These are phyloP conservation scores for Cymbopogon citratus DNA, from an alignment of 176 grass and related monocot genomes.

Conservation along the genomic window DNA sequence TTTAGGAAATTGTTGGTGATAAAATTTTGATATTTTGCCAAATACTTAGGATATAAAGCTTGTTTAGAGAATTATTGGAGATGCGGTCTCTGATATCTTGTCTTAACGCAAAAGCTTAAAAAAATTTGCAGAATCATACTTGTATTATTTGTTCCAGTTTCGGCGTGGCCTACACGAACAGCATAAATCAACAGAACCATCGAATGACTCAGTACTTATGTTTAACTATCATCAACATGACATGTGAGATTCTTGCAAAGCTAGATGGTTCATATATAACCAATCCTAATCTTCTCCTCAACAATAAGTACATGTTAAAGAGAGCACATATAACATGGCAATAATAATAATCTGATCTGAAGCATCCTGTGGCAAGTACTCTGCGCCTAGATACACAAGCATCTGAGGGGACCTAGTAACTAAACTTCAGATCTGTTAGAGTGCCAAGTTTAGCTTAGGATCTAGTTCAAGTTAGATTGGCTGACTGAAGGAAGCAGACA, in stretches of 20 bases:
- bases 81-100: conserved; percentile 5
- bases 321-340: not conserved
- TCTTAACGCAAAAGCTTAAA: not conserved
- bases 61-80: too few species aligned
- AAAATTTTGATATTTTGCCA: too few species aligned
- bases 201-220: not conserved
- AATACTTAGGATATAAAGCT: too few species aligned
- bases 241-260: not conserved
- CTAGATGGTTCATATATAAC: conserved; percentile 9
- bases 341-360: not conserved
- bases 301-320: not conserved
- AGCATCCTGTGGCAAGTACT: not conserved
- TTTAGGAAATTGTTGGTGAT: too few species aligned
- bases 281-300: not conserved
- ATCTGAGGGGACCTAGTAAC: too few species aligned
- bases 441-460: too few species aligned
- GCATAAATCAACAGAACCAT: conserved; percentile 5
- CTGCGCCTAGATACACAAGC: too few species aligned
- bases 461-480: too few species aligned
- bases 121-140: not conserved
- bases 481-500: too few species aligned
- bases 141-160: conserved; percentile 12
- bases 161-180: not conserved
- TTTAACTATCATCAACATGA: not conserved
- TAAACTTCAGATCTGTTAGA: too few species aligned